These are phyloP conservation scores for Discostella pseudostelligera DNA, from an alignment of 108 stramenopile genomes.

Conservation along the genomic window DNA sequence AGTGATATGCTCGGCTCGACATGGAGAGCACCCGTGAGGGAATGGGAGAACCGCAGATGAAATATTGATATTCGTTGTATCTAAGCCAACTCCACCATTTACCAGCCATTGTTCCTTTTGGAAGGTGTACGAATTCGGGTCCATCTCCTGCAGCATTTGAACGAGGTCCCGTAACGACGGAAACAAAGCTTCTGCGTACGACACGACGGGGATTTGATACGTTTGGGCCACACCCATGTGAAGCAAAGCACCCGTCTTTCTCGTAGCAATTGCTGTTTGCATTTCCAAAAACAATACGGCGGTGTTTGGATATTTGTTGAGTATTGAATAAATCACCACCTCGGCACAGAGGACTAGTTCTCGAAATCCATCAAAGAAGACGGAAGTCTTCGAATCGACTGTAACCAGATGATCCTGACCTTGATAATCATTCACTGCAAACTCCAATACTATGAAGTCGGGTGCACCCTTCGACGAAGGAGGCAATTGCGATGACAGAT, in stretches of 20 bases:
- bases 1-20: slow-evolving; percentile 40
- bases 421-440: slow-evolving; percentile 69
- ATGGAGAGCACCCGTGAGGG: slow-evolving; percentile 58
- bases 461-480: slow-evolving; percentile 31
- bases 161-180: slow-evolving; percentile 45
- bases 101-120: slow-evolving; percentile 12
- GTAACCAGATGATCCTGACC: slow-evolving; percentile 59
- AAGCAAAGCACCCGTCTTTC: slow-evolving; percentile 57
- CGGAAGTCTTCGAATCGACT: slow-evolving; percentile 53
- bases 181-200: slow-evolving; percentile 61
- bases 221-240: slow-evolving; percentile 68
- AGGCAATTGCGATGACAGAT: slow-evolving; percentile 40
- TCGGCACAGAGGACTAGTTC: slow-evolving; percentile 56
- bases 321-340: slow-evolving; percentile 51
- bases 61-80: slow-evolving; percentile 8
- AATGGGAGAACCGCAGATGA: slow-evolving; percentile 49
- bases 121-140: slow-evolving; percentile 38
- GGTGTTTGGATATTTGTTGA: slow-evolving; percentile 42
- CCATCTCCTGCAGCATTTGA: slow-evolving; percentile 30
- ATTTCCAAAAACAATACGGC: slow-evolving; percentile 61
- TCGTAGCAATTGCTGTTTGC: slow-evolving; percentile 53
- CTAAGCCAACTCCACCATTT: slow-evolving; percentile 15
- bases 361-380: slow-evolving; percentile 65
- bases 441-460: slow-evolving; percentile 60
- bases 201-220: slow-evolving; percentile 67